Percentiles rank a stretch among this genome's conserved stretches.
Evolutionary conservation across 148 eudicot genomes (phyloP).

Genomic region (Chenopodium album): DNA sequence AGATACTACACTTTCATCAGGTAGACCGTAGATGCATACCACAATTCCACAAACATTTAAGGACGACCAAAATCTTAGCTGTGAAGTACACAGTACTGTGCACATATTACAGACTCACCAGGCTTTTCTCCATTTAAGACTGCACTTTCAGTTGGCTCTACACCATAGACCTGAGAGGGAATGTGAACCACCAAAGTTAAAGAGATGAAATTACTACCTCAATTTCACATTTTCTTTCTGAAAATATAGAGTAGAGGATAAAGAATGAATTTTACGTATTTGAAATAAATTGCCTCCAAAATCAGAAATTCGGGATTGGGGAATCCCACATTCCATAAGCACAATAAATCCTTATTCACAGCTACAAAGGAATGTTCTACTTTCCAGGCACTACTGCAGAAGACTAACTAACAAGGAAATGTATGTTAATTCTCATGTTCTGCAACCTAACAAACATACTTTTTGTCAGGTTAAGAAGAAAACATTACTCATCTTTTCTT

Average conservation of each 20-base stretch:
- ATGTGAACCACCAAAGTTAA: slow-evolving; percentile 5
- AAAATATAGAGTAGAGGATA: not conserved
- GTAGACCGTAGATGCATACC: not conserved
- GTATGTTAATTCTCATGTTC: not conserved
- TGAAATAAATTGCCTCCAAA: not conserved
- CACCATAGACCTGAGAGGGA: slow-evolving; percentile 52
- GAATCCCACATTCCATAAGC: not conserved
- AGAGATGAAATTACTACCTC: not conserved
- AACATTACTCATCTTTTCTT: not conserved
- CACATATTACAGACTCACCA: slow-evolving; percentile 41
- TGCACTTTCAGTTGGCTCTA: slow-evolving; percentile 86
- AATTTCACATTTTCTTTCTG: not conserved
- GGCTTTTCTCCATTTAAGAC: slow-evolving; percentile 76
- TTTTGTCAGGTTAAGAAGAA: not conserved
- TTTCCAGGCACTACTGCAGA: not conserved
- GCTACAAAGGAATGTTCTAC: not conserved
- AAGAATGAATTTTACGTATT: not conserved
- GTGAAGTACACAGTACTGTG: not conserved
- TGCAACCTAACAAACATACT: not conserved
- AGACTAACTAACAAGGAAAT: not conserved
- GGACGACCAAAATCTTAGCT: no score
- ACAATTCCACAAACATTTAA: not conserved
- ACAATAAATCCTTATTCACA: not conserved
- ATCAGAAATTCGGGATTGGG: not conserved
- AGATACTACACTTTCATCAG: not conserved